Percentiles rank a stretch among this genome's conserved stretches.
These are phyloP conservation scores for Chlorella sp. DNA, from an alignment of 139 green algal species.

Conservation along the genomic window DNA sequence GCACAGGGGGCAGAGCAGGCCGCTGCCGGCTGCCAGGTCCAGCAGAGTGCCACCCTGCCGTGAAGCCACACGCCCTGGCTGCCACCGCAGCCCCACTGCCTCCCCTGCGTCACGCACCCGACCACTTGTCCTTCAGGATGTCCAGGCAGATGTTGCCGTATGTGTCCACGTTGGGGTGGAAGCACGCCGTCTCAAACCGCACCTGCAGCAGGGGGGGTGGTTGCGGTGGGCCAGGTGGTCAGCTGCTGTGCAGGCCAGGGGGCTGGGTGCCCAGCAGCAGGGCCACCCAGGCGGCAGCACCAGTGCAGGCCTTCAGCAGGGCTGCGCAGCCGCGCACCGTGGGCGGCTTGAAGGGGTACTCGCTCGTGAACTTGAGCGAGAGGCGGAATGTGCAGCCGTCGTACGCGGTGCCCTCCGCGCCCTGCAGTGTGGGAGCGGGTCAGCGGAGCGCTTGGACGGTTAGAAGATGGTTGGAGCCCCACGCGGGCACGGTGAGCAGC, in stretches of 20 bases:
- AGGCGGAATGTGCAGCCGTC: constrained; percentile 80
- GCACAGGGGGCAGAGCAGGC: not conserved
- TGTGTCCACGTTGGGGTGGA: constrained; percentile 87
- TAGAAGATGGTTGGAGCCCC: not conserved
- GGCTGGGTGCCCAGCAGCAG: too few relatives aligned
- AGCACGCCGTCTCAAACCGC: constrained; percentile 82
- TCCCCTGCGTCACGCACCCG: constrained; percentile 13
- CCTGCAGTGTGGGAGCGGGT: constrained; percentile 7
- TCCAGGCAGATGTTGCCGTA: constrained; percentile 89
- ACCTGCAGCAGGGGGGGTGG: too few relatives aligned
- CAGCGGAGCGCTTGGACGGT: too few relatives aligned
- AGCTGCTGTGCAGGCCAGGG: too few relatives aligned
- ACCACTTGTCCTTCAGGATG: constrained; percentile 87
- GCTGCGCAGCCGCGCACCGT: constrained; percentile 60
- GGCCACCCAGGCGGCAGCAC: too few relatives aligned
- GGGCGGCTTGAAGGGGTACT: constrained; percentile 87
- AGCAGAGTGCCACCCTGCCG: too few relatives aligned
- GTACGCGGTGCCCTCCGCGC: constrained; percentile 72
- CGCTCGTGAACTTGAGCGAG: constrained; percentile 70
- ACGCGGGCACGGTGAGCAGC: not conserved
- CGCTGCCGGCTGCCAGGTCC: not conserved
- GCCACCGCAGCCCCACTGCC: too few relatives aligned
- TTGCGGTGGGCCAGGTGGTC: too few relatives aligned
- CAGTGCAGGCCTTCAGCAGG: too few relatives aligned
- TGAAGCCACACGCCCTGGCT: too few relatives aligned